Percentiles rank a stretch among this genome's conserved stretches.
Conservation (phyloP, 1,139 yeast genomes). For the Debaryomyces coudertii region DNA sequence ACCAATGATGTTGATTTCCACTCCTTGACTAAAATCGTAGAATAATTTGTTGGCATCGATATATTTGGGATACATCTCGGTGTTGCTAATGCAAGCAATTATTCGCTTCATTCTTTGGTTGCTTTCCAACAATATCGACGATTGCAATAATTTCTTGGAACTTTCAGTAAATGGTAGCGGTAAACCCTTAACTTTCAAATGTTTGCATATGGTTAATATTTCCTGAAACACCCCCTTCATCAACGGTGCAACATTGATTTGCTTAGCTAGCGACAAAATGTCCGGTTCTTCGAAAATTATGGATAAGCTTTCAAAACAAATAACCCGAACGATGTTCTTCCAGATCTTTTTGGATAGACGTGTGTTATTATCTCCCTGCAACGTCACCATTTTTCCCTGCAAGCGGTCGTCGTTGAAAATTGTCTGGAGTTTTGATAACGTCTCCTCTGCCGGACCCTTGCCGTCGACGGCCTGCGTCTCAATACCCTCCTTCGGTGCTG, state of each 20-base stretch:
- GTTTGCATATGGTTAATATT: conserved; percentile 16
- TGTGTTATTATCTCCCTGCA: conserved; percentile 6
- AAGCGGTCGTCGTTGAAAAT: neutral
- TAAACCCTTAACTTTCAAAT: conserved; percentile 11
- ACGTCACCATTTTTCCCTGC: conserved; percentile 1
- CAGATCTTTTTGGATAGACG: conserved; percentile 16
- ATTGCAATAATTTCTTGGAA: conserved; percentile 17
- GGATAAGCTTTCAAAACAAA: conserved; percentile 24
- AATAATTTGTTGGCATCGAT: conserved; percentile 19
- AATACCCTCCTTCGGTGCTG: conserved; percentile 2
- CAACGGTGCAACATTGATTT: conserved; percentile 16
- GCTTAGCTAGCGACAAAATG: conserved; percentile 17
- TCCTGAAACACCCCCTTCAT: conserved; percentile 27
- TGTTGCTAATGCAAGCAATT: conserved; percentile 9
- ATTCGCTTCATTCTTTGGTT: conserved; percentile 11
- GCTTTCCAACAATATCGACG: conserved; percentile 17
- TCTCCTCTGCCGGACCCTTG: conserved; percentile 1
- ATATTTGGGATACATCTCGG: conserved; percentile 18
- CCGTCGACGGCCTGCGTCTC: conserved; percentile 2
- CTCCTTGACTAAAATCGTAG: conserved; percentile 26
- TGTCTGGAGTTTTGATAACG: conserved; percentile 2
- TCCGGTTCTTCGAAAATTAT: conserved; percentile 27
- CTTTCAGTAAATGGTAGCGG: conserved; percentile 15
- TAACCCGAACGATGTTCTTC: conserved; percentile 17
- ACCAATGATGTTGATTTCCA: conserved; percentile 15